Base-by-base conservation (phyloP, 2,329 filamentous ascomycete species). In the Aspergillus eucalypticola region DNA sequence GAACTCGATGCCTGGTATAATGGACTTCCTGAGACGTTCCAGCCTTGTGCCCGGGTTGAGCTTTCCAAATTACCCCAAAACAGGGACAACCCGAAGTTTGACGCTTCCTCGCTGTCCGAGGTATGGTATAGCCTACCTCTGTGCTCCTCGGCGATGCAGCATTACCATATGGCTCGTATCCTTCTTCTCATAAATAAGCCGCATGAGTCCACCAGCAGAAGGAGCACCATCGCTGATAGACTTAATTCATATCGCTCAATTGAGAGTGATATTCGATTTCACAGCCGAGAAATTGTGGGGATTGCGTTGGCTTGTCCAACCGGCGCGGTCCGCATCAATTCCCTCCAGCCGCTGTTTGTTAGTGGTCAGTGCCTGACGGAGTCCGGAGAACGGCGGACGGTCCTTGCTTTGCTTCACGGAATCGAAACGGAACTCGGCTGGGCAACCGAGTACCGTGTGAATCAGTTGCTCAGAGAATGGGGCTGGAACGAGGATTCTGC, bases 81-180 rank as follows among this genome's bases (percentile, higher is more conserved):
- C 63, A 60, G 25, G 46, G 65, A 60, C 65, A 48, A 73, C n/a
- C 67, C 71, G 46, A 60, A 69, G 21, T 70, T 75, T 58, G 76
- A 78, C 29, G 64, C 60, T 51, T 71, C 65, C 48, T 77, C 77
- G 59, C 84, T 82, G 71, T 79, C 73, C 0, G 84, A 88, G 67
- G 80, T 87, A 11, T 89, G 87, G 86, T 88, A 87, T 70, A 85
- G 84, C 60, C 80, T 88, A 0, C 83, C 86, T 0, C 86, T 89
- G 79, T 89, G 86, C 72, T 86, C 84, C 0, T 86, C 86, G 2
- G 85, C 86, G 1, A 88, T 79, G 72, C 77, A 79, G 61, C 77
- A 79, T 63, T 79, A 79, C 58, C 76, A 79, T 59, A 77, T 79
- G 71, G 76, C 76, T 8, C 74, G 76, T 25, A 76, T 79, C 23